phyloP scores from a whole-genome alignment of 139 green algal genomes.

The Edaphochlamys debaryana region DNA sequence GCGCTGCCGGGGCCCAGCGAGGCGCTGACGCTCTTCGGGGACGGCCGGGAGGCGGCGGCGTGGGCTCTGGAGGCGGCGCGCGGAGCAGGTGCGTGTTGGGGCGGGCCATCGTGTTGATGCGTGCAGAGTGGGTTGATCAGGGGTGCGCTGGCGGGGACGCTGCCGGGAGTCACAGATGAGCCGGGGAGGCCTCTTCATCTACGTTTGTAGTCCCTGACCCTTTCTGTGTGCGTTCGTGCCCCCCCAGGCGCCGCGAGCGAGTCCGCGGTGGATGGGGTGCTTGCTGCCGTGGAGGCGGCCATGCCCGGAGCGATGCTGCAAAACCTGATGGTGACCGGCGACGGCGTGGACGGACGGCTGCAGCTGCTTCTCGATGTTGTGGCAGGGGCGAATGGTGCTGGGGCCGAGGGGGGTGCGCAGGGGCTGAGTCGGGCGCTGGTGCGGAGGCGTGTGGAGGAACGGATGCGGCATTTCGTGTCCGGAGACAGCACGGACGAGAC shows the following conservation, averaged over 20 bases:
- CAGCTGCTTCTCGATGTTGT: neutral
- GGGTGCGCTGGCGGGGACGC: too few relatives aligned
- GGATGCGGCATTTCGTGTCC: neutral
- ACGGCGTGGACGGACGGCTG: conserved; percentile 16
- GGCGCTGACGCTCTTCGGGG: conserved; percentile 7
- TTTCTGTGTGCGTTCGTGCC: too few relatives aligned
- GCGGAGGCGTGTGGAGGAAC: neutral
- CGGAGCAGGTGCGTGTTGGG: too few relatives aligned
- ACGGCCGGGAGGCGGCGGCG: conserved; percentile 8
- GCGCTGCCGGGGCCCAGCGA: neutral
- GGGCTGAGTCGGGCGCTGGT: neutral
- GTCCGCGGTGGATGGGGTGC: too few relatives aligned
- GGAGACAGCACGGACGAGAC: neutral
- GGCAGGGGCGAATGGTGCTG: too few relatives aligned
- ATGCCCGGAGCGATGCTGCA: neutral
- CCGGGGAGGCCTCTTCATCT: too few relatives aligned
- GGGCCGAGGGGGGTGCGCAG: too few relatives aligned
- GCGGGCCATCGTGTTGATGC: too few relatives aligned
- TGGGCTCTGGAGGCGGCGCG: neutral
- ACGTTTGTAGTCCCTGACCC: neutral
- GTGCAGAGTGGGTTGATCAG: too few relatives aligned
- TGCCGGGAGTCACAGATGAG: too few relatives aligned
- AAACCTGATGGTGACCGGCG: conserved; percentile 2
- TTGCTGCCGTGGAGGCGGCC: neutral
- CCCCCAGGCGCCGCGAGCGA: too few relatives aligned